These are phyloP conservation scores for Gracilaria vermiculophylla DNA, from an alignment of 23 red algal genomes.

Conservation along the genomic window DNA sequence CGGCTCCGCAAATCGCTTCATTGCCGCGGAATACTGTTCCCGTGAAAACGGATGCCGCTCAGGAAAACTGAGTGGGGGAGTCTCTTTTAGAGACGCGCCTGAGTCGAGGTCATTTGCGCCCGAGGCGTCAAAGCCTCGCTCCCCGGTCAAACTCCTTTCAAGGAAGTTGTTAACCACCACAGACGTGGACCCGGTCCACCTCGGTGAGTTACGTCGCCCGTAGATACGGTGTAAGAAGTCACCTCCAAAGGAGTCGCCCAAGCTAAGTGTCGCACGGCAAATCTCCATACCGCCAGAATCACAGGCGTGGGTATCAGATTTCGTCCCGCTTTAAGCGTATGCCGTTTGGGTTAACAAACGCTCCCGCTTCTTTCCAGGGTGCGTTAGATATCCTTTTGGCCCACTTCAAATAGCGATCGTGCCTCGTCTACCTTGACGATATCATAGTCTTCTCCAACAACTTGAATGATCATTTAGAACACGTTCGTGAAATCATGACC, in stretches of 20 bases:
- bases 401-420: not conserved
- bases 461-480: too few relatives aligned
- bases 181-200: not conserved
- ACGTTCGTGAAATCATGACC: too few relatives aligned
- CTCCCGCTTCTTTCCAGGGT: not conserved
- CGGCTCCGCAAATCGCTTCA: not conserved
- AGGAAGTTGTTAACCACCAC: not conserved
- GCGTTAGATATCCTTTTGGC: not conserved
- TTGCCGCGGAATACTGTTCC: not conserved
- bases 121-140: too few relatives aligned
- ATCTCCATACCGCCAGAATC: too few relatives aligned
- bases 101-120: not conserved
- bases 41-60: not conserved
- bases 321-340: not conserved
- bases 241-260: too few relatives aligned
- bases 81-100: not conserved
- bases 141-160: not conserved
- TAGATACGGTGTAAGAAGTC: not conserved
- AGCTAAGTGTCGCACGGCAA: too few relatives aligned
- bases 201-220: too few relatives aligned
- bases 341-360: not conserved
- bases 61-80: not conserved
- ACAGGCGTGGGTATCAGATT: too few relatives aligned
- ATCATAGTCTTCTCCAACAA: too few relatives aligned
- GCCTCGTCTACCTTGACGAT: too few relatives aligned